Percentiles rank a stretch among this genome's conserved stretches.
Evolutionary conservation across 2,329 filamentous ascomycete genomes (phyloP).

Genomic region (Aureobasidium lini): DNA sequence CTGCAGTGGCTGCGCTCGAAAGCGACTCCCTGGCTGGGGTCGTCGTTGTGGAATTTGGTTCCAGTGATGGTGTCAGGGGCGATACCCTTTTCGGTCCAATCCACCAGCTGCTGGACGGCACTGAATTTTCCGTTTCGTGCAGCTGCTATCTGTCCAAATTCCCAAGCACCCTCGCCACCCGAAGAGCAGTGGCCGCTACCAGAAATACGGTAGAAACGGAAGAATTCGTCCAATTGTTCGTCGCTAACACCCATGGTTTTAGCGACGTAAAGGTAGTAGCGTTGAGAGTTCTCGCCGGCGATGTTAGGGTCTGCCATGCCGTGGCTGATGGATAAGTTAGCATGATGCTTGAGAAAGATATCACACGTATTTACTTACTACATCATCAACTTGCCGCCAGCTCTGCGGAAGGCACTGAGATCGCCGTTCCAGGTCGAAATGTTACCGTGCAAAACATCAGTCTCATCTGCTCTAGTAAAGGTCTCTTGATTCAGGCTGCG

Average conservation of each 20-base stretch:
- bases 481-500: slow-evolving; percentile 33
- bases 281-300: slow-evolving; percentile 36
- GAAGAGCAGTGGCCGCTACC: slow-evolving; percentile 47
- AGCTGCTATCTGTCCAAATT: slow-evolving; percentile 31
- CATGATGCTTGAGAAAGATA: too few relatives aligned
- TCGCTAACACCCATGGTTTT: slow-evolving; percentile 26
- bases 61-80: slow-evolving; percentile 31
- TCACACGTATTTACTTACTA: slow-evolving; percentile 14
- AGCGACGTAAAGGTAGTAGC: slow-evolving; percentile 44
- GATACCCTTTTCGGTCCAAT: slow-evolving; percentile 28
- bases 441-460: slow-evolving; percentile 33
- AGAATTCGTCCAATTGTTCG: slow-evolving; percentile 32
- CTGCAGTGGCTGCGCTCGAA: slow-evolving; percentile 38
- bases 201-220: slow-evolving; percentile 45
- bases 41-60: slow-evolving; percentile 35
- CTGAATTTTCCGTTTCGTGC: slow-evolving; percentile 32
- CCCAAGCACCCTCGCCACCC: slow-evolving; percentile 38
- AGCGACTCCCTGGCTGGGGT: slow-evolving; percentile 29
- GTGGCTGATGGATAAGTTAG: slow-evolving; percentile 15
- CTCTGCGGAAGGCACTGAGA: slow-evolving; percentile 30
- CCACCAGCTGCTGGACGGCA: slow-evolving; percentile 40
- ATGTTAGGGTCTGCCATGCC: slow-evolving; percentile 40
- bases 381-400: slow-evolving; percentile 39
- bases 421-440: slow-evolving; percentile 33
- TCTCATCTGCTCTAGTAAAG: slow-evolving; percentile 32